phyloP scores from a whole-genome alignment of 345 rosid species.

The Gossypium thurberi region DNA sequence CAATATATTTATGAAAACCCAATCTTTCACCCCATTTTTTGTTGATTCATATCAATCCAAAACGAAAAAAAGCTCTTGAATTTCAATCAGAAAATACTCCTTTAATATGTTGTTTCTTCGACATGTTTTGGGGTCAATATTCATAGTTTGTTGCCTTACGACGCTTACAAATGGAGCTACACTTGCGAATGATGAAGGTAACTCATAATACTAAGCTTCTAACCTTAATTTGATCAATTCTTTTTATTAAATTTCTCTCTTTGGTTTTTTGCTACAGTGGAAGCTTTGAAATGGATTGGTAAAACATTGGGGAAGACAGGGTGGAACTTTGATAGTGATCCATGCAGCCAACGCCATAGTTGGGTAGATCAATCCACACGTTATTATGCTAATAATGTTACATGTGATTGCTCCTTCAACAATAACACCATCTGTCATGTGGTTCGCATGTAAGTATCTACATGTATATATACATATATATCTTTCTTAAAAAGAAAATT shows the following conservation, averaged over 20 bases:
- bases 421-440: constrained; percentile 32
- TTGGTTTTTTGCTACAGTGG: constrained; percentile 17
- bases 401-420: constrained; percentile 36
- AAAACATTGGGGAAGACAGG: constrained; percentile 33
- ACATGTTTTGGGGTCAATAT: constrained; percentile 11
- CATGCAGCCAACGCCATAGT: constrained; percentile 25
- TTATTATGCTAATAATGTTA: constrained; percentile 14
- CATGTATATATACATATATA: too few relatives aligned
- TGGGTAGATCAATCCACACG: not conserved
- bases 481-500: too few relatives aligned
- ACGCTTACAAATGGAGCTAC: constrained; percentile 23
- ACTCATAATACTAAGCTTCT: not conserved
- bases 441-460: not conserved
- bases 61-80: not conserved
- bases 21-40: not conserved
- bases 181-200: constrained; percentile 32
- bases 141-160: constrained; percentile 15
- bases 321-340: constrained; percentile 51
- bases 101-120: not conserved
- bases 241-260: not conserved
- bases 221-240: not conserved
- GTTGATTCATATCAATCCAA: not conserved
- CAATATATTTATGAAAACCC: not conserved
- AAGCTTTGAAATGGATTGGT: constrained; percentile 36
- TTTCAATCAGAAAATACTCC: not conserved